Percentiles rank a stretch among this genome's conserved stretches.
Evolutionary conservation across 257 asterid genomes (phyloP).

Genomic region (Parsonsia alboflavescens): DNA sequence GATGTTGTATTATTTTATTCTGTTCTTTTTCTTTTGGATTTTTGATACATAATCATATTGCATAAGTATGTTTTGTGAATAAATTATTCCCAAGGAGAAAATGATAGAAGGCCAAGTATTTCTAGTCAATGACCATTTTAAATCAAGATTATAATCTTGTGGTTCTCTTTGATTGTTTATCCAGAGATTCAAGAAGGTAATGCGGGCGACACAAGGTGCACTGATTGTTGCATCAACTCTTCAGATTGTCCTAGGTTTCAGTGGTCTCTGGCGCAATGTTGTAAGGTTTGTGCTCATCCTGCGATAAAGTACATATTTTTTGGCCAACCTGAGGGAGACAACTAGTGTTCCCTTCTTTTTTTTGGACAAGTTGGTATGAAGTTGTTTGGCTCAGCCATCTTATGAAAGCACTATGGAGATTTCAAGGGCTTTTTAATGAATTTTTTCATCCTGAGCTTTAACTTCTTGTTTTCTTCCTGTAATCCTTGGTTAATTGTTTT

Average conservation of each 20-base stretch:
- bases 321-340: not conserved
- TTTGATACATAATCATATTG: not conserved
- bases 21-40: no score
- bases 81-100: not conserved
- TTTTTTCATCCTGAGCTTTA: not conserved
- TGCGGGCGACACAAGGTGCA: constrained; percentile 93
- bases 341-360: not conserved
- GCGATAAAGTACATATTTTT: not conserved
- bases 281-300: constrained; percentile 40
- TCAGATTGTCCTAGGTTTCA: constrained; percentile 81
- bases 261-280: constrained; percentile 86
- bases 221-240: constrained; percentile 72
- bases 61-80: not conserved
- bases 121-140: not conserved
- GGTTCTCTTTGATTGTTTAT: not conserved
- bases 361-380: not conserved
- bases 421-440: not conserved
- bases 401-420: not conserved
- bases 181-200: constrained; percentile 70
- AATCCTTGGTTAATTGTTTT: not conserved
- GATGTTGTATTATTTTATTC: not conserved
- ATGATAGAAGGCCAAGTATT: not conserved
- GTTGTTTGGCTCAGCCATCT: not conserved
- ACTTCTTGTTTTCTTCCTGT: not conserved
- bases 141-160: not conserved